Conservation (phyloP, 768 basidiomycete species). For the Lactifluus subvellereus region DNA sequence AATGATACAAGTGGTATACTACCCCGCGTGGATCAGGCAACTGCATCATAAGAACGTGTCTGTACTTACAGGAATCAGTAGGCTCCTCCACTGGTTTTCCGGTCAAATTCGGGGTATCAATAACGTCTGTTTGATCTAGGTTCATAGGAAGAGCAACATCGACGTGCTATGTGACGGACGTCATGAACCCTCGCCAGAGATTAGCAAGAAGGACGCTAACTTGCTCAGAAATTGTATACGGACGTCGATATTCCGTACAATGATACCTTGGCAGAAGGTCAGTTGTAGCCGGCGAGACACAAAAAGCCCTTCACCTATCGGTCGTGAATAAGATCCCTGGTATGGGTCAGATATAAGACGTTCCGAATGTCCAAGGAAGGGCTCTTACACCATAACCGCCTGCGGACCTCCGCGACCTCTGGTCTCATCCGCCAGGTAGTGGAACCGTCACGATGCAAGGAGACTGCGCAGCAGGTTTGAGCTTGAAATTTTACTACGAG, state of each 20-base stretch:
- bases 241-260: constrained; percentile 23
- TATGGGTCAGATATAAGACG: not conserved
- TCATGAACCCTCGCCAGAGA: not conserved
- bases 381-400: constrained; percentile 27
- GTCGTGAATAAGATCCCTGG: constrained; percentile 24
- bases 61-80: constrained; percentile 23
- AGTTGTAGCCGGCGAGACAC: not conserved
- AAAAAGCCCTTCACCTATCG: constrained; percentile 22
- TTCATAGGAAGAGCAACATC: constrained; percentile 27
- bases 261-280: constrained; percentile 10
- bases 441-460: constrained; percentile 26
- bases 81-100: constrained; percentile 24
- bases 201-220: constrained; percentile 5
- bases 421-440: constrained; percentile 25
- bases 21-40: not conserved
- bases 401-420: constrained; percentile 25
- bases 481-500: not conserved
- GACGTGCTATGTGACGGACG: constrained; percentile 16
- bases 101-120: constrained; percentile 15
- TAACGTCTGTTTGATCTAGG: constrained; percentile 23
- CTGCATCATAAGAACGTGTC: not conserved
- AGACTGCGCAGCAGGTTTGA: constrained; percentile 13
- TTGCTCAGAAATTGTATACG: constrained; percentile 26
- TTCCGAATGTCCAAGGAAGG: not conserved
- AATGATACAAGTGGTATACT: constrained; percentile 24